Percentiles rank a stretch among this genome's conserved stretches.
Evolutionary conservation across 1,284 basidiomycete genomes (phyloP).

Genomic region (Phellopilus nigrolimitatus): DNA sequence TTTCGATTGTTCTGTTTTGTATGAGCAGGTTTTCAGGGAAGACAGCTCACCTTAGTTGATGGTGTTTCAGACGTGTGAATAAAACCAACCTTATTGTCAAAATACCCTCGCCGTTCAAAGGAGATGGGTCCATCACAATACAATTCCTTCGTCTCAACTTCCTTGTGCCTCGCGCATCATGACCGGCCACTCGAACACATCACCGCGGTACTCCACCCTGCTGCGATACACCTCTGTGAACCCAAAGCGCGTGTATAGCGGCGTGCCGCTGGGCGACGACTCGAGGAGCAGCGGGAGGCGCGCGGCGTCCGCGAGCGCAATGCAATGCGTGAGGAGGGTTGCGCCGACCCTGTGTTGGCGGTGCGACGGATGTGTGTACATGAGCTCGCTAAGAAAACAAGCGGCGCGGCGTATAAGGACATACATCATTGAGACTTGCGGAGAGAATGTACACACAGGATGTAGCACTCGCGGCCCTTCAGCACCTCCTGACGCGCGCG

Average conservation of each 20-base stretch:
- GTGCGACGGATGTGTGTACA: conserved; percentile 1
- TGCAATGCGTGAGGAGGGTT: not conserved
- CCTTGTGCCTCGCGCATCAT: conserved; percentile 5
- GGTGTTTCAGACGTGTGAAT: no score
- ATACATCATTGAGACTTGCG: not conserved
- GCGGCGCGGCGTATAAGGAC: not conserved
- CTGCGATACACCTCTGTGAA: not conserved
- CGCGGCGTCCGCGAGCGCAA: not conserved
- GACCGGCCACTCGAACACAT: conserved; percentile 2
- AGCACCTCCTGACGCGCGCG: not conserved
- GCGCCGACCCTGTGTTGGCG: not conserved
- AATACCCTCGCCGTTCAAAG: no score
- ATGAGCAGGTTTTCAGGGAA: no score
- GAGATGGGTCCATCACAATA: no score
- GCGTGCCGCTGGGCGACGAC: not conserved
- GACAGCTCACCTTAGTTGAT: no score
- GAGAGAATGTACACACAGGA: not conserved
- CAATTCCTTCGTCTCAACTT: no score
- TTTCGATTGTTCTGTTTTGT: no score
- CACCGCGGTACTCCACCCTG: not conserved
- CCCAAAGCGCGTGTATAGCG: not conserved
- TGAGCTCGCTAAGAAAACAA: not conserved
- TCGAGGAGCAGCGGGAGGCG: not conserved
- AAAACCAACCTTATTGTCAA: no score
- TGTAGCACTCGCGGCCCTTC: not conserved